Conservation (phyloP, 2,329 filamentous ascomycete genomes). For the Fusarium continuum region DNA sequence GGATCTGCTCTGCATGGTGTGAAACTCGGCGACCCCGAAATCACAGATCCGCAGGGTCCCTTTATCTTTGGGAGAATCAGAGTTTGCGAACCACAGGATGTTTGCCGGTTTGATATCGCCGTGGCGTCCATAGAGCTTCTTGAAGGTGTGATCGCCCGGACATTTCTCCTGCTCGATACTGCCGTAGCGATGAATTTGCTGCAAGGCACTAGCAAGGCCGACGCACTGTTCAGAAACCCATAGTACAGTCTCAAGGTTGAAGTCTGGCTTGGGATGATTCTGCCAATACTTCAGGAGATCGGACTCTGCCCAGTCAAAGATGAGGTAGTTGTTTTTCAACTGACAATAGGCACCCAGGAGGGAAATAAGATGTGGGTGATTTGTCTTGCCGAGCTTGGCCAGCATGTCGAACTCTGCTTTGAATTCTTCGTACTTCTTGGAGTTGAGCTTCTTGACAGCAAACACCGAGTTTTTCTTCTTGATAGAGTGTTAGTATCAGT, state of each 20-base stretch:
- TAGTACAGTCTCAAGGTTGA: background rate
- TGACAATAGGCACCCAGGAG: background rate
- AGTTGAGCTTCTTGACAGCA: background rate
- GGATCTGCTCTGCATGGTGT: conserved; percentile 2
- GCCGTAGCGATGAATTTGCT: conserved; percentile 2
- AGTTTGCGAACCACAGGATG: conserved; percentile 14
- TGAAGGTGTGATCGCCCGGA: background rate
- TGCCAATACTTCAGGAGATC: background rate
- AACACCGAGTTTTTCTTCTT: background rate
- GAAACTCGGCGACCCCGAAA: conserved; percentile 11
- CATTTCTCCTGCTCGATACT: background rate
- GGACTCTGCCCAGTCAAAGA: conserved; percentile 10
- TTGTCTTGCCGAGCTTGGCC: background rate
- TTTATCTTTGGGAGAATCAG: background rate
- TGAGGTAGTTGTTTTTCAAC: background rate
- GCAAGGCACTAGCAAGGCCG: background rate
- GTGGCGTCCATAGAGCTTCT: conserved; percentile 15
- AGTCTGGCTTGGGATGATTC: background rate
- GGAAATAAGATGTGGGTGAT: background rate
- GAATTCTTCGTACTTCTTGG: background rate
- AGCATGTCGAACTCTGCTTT: conserved; percentile 8
- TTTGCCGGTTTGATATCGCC: conserved; percentile 27
- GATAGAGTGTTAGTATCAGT: background rate
- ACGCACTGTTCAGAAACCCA: conserved; percentile 2
- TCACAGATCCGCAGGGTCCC: conserved; percentile 16